Evolutionary conservation across 352 stramenopile genomes (phyloP).

Genomic region (Phytophthora palmivora): DNA sequence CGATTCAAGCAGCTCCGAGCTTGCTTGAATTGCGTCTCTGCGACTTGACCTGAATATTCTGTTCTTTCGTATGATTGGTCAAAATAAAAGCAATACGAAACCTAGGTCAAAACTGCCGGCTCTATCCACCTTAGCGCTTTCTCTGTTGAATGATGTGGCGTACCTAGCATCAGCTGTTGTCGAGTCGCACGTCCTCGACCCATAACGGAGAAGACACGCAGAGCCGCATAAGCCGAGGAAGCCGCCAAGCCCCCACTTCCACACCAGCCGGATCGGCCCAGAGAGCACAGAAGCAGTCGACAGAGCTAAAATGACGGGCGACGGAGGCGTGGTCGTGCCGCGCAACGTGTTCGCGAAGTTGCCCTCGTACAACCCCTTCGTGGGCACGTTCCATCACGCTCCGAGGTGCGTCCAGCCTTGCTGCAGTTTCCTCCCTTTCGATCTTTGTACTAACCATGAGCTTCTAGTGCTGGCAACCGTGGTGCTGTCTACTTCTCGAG

Average conservation of each 20-base stretch:
- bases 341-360: conserved; percentile 85
- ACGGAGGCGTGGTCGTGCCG: conserved; percentile 54
- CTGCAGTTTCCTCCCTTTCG: background rate
- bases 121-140: conserved; percentile 31
- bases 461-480: conserved; percentile 77
- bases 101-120: conserved; percentile 26
- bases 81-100: conserved; percentile 19
- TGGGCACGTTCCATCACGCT: conserved; percentile 91
- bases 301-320: conserved; percentile 37
- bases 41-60: background rate
- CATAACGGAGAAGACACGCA: conserved; percentile 37
- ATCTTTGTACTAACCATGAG: conserved; percentile 2
- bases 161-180: conserved; percentile 38
- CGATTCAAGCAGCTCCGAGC: too few species aligned
- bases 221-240: conserved; percentile 32
- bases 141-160: conserved; percentile 35
- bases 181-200: conserved; percentile 40
- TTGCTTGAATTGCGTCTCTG: background rate
- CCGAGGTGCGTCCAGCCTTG: conserved; percentile 58
- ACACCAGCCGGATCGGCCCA: conserved; percentile 16
- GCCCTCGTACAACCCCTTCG: conserved; percentile 89
- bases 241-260: conserved; percentile 15
- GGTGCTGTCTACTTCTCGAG: conserved; percentile 89
- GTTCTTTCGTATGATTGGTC: conserved; percentile 20
- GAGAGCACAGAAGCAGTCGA: conserved; percentile 7